Evolutionary conservation across 441 rosid genomes (phyloP).

Genomic region (Lepidium campestre): DNA sequence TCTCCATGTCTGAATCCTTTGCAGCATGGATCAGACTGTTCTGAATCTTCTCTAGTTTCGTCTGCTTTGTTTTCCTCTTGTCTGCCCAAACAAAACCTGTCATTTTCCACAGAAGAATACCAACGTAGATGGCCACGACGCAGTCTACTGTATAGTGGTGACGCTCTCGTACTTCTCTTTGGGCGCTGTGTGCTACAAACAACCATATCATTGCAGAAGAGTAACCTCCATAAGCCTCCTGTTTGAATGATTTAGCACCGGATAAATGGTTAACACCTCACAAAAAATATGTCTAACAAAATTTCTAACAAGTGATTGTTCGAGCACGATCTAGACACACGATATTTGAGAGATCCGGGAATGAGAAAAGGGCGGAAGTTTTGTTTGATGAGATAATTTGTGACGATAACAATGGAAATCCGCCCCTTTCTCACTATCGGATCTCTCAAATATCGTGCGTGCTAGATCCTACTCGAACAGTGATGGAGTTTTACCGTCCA

Average conservation of each 20-base stretch:
- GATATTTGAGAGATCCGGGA: too few species aligned
- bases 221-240: conserved; percentile 90
- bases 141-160: conserved; percentile 90
- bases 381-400: too few species aligned
- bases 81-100: conserved; percentile 75
- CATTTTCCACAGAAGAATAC: conserved; percentile 88
- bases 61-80: conserved; percentile 27
- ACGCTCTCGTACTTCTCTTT: conserved; percentile 78
- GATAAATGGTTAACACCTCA: neutral
- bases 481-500: conserved; percentile 57
- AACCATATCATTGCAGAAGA: conserved; percentile 78
- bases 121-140: conserved; percentile 77
- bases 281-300: neutral
- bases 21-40: conserved; percentile 70
- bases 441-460: too few species aligned
- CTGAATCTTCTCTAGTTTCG: conserved; percentile 61
- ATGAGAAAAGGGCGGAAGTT: too few species aligned
- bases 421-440: too few species aligned
- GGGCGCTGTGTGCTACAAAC: conserved; percentile 76
- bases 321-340: too few species aligned
- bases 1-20: conserved; percentile 78
- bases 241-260: conserved; percentile 14
- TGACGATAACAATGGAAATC: too few species aligned
- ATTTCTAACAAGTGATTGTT: neutral
- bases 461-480: too few species aligned